Evolutionary conservation across 139 green algal species (phyloP), one percentile per base, ranked within the genome.

Genomic region (Chlamydomonas incerta): DNA sequence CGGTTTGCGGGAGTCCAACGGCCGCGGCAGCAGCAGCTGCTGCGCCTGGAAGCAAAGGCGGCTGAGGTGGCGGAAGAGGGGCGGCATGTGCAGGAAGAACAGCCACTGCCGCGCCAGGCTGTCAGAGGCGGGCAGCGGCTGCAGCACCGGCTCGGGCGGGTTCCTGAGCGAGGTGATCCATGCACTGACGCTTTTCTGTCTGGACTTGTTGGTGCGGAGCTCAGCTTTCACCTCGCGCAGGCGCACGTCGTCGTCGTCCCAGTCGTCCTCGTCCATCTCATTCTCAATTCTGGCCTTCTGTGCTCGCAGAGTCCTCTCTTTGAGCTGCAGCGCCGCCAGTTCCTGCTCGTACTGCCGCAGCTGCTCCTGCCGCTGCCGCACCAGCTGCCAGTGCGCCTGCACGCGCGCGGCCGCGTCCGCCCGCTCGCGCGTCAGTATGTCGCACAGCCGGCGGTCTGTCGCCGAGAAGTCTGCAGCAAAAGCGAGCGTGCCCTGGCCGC

Each of bases 11-110:
- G 41, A 50, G 55, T 13, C 57, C 31, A 20, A 35, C 18, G 68
- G 55, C 33, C n/a, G 72, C 6, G 89, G 91, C 46, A 91, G 83
- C 74, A 92, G 88, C 86, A 90, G 46, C 75, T 93, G 87, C 89
- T 93, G 87, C 3, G 89, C 91, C 52, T 92, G 72, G 87, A 92
- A 92, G 58, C 57, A 83, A n/a, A 62, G 28, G 4, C 87, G 72
- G 20, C 85, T 87, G 65, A 94, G 88, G 34, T 80, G 52, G 18
- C 88, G 80, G 57, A 94, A 70, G 55, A 89, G 37, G 0, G 82
- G 63, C 24, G 88, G 89, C 89, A 91, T 94, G 80, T 92, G 72
- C 63, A 93, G 72, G 79, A 92, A 92, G 80, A 93, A 93, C 14
- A 94, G 80, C 91, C 89, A 92, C 35, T 31, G 21, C 6, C 60